Evolutionary conservation across 768 basidiomycete genomes (phyloP), one percentile per base, ranked within the genome.

Genomic region (Termitomyces sp.): DNA sequence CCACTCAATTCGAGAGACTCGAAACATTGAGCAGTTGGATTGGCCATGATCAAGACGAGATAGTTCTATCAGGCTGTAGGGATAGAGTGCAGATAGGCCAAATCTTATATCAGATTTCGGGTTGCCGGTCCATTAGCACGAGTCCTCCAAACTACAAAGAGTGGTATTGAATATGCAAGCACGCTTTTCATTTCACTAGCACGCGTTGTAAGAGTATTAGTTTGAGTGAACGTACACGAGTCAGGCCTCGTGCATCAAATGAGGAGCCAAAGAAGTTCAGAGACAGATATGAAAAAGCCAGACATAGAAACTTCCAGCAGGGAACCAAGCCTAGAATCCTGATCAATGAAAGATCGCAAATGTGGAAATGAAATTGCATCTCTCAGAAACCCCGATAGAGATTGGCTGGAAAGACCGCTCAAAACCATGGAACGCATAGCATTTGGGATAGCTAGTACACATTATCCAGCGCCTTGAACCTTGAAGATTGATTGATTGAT

Each of bases 1-100:
- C 61, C 55, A 16, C 62, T 43, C 9, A 72, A 57, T 59, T 74
- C 66, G 7, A 73, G 59, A n/a, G 32, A 2, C 12, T 63, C 57
- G 14, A 65, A 57, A 9, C 60, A 55, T 18, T 53, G 44, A 1
- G 49, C 27, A n/a, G 34, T 48, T 9, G 57, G 55, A 14, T 37
- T 9, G n/a, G 43, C 34, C 61, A 64, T 64, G 34, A 13, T 37
- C 24, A 20, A 31, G 16, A 1, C 18, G 46, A 42, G 47, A 22
- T 14, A 7, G n/a, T 16, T 36, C n/a, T 49, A 46, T 42, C 26
- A 41, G 47, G 34, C 2, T 39, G 3, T 37, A 3, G 24, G 24
- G 22, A 26, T 26, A 37, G 10, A 14, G 37, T 13, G 10, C 24
- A 39, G 22, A 20, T 29, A 26, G 12, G 26, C 41, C 24, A 5